phyloP scores from a whole-genome alignment of 73 alveolate genomes.

The Paramecium primaurelia region DNA sequence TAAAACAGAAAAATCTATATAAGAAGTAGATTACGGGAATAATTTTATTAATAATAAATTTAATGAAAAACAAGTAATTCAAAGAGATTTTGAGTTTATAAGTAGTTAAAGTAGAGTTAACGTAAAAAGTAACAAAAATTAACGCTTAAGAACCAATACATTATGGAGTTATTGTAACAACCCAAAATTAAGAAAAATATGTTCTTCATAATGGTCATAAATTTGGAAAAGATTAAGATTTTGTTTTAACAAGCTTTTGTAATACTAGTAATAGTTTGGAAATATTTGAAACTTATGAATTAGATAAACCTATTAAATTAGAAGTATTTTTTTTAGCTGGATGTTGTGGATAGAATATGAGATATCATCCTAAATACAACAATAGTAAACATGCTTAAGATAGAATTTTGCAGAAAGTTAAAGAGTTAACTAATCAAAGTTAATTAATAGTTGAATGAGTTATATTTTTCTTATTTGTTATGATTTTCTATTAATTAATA shows the following conservation, averaged over 20 bases:
- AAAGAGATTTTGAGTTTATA: not conserved
- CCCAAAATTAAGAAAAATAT: not conserved
- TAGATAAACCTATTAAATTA: not conserved
- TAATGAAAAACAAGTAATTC: not conserved
- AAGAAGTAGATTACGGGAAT: not conserved
- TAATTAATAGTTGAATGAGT: not conserved
- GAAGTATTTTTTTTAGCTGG: not conserved
- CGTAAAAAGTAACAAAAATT: not conserved
- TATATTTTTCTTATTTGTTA: not conserved
- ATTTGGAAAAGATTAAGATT: not conserved
- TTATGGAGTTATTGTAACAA: not conserved
- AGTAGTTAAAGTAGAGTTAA: not conserved
- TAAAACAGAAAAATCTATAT: not conserved
- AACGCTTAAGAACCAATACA: not conserved
- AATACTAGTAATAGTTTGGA: not conserved
- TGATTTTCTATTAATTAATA: not conserved
- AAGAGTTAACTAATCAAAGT: not conserved
- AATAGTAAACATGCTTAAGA: not conserved
- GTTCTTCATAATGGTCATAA: not conserved
- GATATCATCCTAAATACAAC: not conserved
- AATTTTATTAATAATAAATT: too few species aligned
- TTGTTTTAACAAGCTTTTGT: not conserved
- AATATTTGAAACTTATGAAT: not conserved
- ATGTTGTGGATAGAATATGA: not conserved
- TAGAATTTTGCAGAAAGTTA: not conserved